A percentile compares a stretch with the other conserved stretches of the same genome.
Evolutionary conservation across 2,329 filamentous ascomycete species (phyloP).

Genomic region (Colletotrichum tofieldiae): DNA sequence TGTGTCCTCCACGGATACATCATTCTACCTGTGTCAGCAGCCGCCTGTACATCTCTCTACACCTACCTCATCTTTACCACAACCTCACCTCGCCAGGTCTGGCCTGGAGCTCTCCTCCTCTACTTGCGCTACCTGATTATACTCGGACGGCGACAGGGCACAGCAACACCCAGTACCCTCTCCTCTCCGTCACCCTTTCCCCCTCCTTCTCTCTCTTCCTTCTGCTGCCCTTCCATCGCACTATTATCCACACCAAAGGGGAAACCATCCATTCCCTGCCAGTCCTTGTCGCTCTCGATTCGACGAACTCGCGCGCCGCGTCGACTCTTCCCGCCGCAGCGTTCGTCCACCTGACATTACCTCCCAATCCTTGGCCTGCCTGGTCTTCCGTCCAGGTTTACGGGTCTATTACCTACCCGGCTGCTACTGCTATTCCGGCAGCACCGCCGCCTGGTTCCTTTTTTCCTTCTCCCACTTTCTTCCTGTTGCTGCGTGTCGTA

Average conservation of each 20-base stretch:
- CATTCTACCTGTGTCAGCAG: conserved; percentile 9
- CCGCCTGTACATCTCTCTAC: conserved; percentile 7
- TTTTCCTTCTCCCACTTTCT: conserved; percentile 2
- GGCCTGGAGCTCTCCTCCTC: background rate
- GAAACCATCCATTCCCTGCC: conserved; percentile 6
- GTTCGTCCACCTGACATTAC: conserved; percentile 4
- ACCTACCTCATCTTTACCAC: conserved; percentile 5
- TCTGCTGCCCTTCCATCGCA: conserved; percentile 3
- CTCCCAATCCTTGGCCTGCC: conserved; percentile 13
- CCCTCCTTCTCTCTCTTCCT: background rate
- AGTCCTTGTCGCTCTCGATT: background rate
- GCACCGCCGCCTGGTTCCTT: conserved; percentile 26
- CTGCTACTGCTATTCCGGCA: conserved; percentile 9
- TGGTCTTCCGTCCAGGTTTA: conserved; percentile 3
- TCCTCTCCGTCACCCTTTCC: background rate
- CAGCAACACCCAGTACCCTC: conserved; percentile 1
- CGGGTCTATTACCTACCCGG: background rate
- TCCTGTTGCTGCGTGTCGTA: conserved; percentile 7
- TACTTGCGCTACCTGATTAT: background rate
- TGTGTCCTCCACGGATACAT: conserved; percentile 11
- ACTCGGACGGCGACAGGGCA: background rate
- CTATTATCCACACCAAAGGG: conserved; percentile 4
- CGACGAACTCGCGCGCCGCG: conserved; percentile 23
- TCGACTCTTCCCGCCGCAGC: conserved; percentile 8
- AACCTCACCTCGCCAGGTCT: conserved; percentile 3